Evolutionary conservation across 345 rosid genomes (phyloP), one percentile per base, ranked within the genome.

Genomic region (Salix caprea): DNA sequence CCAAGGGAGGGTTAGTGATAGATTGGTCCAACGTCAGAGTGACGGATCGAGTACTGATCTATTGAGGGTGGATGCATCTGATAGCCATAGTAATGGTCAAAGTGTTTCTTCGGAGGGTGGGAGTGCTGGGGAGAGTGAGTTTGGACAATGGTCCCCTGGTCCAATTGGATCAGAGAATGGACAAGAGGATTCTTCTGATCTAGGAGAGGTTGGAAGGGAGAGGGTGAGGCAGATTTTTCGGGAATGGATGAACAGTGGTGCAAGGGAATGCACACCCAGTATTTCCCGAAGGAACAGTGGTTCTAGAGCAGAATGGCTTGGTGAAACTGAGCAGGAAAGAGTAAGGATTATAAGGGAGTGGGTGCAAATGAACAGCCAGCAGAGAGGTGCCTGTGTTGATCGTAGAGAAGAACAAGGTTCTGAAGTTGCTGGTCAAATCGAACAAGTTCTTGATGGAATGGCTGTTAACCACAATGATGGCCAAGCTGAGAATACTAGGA

Each of bases 251-350:
- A 89, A 82, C 76, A 80, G 84, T 81, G 88, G 94, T 79, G 81
- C 78, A 11, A 88, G 88, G 77, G 97, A 90, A 54, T 75, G 81
- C 12, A 39, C 82, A 37, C 76, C 97, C 24, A 79, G 80, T 77
- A 82, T 82, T 75, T 86, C 91, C 23, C 82, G 48, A 44, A 67
- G 84, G 79, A 85, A 73, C 60, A 85, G 85, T 75, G 74, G 82
- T 76, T 68, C 96, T 54, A 88, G 91, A 76, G 87, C 85, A 11
- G 94, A 89, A 65, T 89, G 95, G 94, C 92, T 93, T 62, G 97
- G 96, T 48, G 97, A 95, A 85, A 89, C 86, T 23, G 99, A 95
- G 80, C 99, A 93, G 85, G 97, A 87, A 87, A 91, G 99, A 77
- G 97, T 93, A 71, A 89, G 99, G 83, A 79, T 86, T 64, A 88